Percentiles rank a stretch among this genome's conserved stretches.
Evolutionary conservation across 2,329 filamentous ascomycete species (phyloP).

Genomic region (Didymella sp.): DNA sequence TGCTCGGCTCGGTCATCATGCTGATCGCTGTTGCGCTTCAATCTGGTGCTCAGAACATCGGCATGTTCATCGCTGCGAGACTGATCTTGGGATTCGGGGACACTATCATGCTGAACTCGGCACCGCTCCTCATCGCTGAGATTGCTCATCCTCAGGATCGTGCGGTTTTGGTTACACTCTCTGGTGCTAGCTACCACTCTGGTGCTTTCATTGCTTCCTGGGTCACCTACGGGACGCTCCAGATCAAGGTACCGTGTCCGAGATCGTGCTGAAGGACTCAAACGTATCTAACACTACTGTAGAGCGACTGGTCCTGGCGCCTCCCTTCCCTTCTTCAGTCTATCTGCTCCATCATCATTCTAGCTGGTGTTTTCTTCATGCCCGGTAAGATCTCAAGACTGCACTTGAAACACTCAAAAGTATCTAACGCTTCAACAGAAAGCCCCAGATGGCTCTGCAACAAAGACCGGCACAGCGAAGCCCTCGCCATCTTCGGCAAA

Average conservation of each 20-base stretch:
- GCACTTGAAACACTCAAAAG: too few species aligned
- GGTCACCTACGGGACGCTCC: not conserved
- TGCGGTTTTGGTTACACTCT: not conserved
- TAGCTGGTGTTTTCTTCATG: not conserved
- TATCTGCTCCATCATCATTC: not conserved
- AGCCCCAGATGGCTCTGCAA: constrained; percentile 62
- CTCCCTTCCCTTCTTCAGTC: not conserved
- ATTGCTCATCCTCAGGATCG: not conserved
- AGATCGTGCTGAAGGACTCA: not conserved
- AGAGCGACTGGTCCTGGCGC: not conserved
- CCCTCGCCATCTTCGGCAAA: constrained; percentile 59
- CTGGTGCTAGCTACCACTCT: not conserved
- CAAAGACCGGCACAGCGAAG: constrained; percentile 61
- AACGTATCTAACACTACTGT: not conserved
- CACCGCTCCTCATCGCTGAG: not conserved
- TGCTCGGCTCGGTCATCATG: not conserved
- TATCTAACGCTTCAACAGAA: not conserved
- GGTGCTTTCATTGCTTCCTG: not conserved
- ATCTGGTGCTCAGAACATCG: not conserved
- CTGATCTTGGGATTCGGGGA: not conserved
- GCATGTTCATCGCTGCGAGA: not conserved
- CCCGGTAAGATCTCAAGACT: too few species aligned
- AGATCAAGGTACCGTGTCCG: not conserved
- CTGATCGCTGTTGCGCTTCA: not conserved
- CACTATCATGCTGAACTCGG: not conserved